Percentiles rank a stretch among this genome's conserved stretches.
Evolutionary conservation across 2,329 filamentous ascomycete genomes (phyloP).

Genomic region (Hypoxylon sp.): DNA sequence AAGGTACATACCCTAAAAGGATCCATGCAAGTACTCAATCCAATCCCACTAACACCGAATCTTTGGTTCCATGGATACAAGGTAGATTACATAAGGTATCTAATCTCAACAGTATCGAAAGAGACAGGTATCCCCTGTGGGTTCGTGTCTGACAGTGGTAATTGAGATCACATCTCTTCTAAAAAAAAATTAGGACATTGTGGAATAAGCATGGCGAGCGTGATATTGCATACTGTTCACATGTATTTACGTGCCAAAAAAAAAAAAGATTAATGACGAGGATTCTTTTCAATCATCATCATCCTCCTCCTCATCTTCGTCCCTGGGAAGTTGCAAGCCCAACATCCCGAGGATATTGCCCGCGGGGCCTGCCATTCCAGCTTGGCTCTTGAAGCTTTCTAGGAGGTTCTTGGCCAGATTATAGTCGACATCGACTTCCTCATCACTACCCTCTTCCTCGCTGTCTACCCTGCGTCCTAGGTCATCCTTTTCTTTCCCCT

Average conservation of each 20-base stretch:
- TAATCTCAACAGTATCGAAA: too few species aligned
- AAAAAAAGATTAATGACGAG: not conserved
- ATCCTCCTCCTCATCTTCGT: constrained; percentile 74
- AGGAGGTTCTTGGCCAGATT: constrained; percentile 92
- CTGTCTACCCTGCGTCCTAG: constrained; percentile 52
- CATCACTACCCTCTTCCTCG: constrained; percentile 65
- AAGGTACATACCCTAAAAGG: too few species aligned
- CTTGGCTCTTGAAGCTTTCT: constrained; percentile 93
- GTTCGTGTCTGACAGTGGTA: too few species aligned
- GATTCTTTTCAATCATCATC: constrained; percentile 47
- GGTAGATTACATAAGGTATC: too few species aligned
- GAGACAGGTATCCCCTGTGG: too few species aligned
- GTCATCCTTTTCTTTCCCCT: constrained; percentile 40
- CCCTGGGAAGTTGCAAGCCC: constrained; percentile 84
- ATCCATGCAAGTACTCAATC: too few species aligned
- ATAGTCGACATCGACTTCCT: constrained; percentile 83
- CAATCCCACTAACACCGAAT: too few species aligned
- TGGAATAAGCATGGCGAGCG: not conserved
- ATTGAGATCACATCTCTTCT: too few species aligned
- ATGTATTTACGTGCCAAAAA: not conserved
- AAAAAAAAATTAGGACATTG: not conserved
- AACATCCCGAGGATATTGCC: constrained; percentile 90
- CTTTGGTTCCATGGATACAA: too few species aligned
- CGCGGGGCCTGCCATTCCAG: constrained; percentile 85
- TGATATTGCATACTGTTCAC: not conserved